Conservation (phyloP, 1,139 yeast species). For the Lodderomyces theae region DNA sequence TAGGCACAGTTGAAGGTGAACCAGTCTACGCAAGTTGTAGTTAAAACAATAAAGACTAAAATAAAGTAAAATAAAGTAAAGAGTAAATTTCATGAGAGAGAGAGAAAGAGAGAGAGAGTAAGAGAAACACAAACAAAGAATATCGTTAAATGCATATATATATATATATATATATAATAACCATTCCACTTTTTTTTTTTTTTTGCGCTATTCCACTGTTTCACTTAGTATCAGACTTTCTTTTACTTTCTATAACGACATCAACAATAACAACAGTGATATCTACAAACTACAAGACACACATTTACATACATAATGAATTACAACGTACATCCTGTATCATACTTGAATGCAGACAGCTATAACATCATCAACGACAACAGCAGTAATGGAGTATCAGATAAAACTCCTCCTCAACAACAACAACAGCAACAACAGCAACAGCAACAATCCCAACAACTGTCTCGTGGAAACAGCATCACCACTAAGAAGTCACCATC, state of each 20-base stretch:
- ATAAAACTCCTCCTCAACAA: neutral
- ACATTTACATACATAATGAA: slow-evolving; percentile 24
- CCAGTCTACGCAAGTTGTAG: too few relatives aligned
- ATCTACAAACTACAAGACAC: slow-evolving; percentile 2
- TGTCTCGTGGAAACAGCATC: slow-evolving; percentile 2
- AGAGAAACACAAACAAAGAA: too few relatives aligned
- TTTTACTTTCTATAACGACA: neutral
- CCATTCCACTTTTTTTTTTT: too few relatives aligned
- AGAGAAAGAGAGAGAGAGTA: too few relatives aligned
- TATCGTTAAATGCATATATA: too few relatives aligned
- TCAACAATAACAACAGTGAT: neutral
- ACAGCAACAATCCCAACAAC: slow-evolving; percentile 4
- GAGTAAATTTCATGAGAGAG: too few relatives aligned
- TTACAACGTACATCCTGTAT: slow-evolving; percentile 45
- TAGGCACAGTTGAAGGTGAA: too few relatives aligned
- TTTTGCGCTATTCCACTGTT: too few relatives aligned
- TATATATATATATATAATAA: too few relatives aligned
- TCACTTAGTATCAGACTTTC: too few relatives aligned
- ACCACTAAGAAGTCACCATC: slow-evolving; percentile 10
- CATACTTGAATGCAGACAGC: slow-evolving; percentile 40
- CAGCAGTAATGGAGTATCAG: slow-evolving; percentile 1
- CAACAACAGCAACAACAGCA: slow-evolving; percentile 6
- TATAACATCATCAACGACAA: slow-evolving; percentile 6
- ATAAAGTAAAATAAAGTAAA: too few relatives aligned
- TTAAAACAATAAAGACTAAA: too few relatives aligned